A percentile compares a stretch with the other conserved stretches of the same genome.
phyloP scores from a whole-genome alignment of 257 asterid species.

The Solanum rostratum region DNA sequence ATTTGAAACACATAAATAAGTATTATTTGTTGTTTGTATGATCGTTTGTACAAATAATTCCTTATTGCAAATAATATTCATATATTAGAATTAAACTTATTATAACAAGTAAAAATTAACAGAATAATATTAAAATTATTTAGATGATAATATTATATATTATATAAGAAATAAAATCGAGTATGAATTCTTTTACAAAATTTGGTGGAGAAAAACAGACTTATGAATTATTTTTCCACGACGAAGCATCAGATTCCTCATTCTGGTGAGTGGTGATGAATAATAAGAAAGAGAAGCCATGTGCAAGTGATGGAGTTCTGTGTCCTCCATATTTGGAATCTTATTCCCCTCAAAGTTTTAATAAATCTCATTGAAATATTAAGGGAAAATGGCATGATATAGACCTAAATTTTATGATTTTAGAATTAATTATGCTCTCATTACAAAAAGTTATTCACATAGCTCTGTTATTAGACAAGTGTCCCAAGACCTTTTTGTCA shows the following conservation, averaged over 20 bases:
- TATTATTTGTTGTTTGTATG: not conserved
- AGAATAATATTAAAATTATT: not conserved
- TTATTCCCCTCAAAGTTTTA: not conserved
- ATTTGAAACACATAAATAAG: not conserved
- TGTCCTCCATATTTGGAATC: not conserved
- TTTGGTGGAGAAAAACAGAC: not conserved
- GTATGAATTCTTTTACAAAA: not conserved
- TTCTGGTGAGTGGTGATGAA: not conserved
- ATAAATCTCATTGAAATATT: not conserved
- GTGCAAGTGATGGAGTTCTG: not conserved
- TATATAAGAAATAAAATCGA: not conserved
- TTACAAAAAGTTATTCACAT: no score
- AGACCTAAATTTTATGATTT: no score
- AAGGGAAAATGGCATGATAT: not conserved
- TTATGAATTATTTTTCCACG: not conserved
- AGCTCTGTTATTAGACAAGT: no score
- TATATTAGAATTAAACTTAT: not conserved
- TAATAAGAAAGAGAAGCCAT: not conserved
- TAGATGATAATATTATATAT: not conserved
- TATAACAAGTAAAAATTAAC: not conserved
- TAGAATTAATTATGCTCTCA: no score
- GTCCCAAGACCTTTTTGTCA: no score
- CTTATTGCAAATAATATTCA: not conserved
- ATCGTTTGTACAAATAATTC: not conserved
- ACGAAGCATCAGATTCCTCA: not conserved